phyloP scores from a whole-genome alignment of 2,329 filamentous ascomycete species.

The Monosporascus ibericus region DNA sequence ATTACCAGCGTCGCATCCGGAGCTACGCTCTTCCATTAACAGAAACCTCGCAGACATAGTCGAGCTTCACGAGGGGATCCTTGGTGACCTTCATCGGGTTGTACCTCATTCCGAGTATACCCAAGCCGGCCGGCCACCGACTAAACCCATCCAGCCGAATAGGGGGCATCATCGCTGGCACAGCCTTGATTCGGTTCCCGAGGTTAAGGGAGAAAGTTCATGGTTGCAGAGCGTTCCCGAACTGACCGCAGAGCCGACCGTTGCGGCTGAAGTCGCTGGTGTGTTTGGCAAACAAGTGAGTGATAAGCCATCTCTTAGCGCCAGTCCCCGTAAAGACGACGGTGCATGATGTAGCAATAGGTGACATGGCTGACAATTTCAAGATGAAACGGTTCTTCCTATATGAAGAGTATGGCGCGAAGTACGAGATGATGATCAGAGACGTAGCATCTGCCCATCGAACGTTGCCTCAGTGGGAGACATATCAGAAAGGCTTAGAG shows the following conservation, averaged over 20 bases:
- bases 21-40: constrained; percentile 67
- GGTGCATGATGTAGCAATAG: background rate
- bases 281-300: constrained; percentile 54
- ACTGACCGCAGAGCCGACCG: constrained; percentile 51
- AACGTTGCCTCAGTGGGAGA: constrained; percentile 66
- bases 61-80: constrained; percentile 74
- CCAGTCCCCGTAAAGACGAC: constrained; percentile 1
- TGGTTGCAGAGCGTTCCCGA: constrained; percentile 43
- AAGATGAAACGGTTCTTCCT: constrained; percentile 77
- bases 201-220: constrained; percentile 29
- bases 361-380: background rate
- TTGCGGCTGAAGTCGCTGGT: constrained; percentile 55
- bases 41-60: constrained; percentile 74
- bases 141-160: constrained; percentile 11
- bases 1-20: constrained; percentile 57
- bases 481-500: constrained; percentile 81
- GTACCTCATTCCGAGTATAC: constrained; percentile 64
- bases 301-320: background rate
- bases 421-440: constrained; percentile 79
- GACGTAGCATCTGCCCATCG: constrained; percentile 66
- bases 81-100: constrained; percentile 64
- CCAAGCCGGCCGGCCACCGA: constrained; percentile 31
- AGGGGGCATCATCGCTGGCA: constrained; percentile 39
- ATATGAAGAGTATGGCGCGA: constrained; percentile 88
- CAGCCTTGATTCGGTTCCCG: constrained; percentile 41